Percentiles rank a stretch among this genome's conserved stretches.
These are phyloP conservation scores for Rutidosis leptorrhynchoides DNA, from an alignment of 129 eudicot species.

Conservation along the genomic window DNA sequence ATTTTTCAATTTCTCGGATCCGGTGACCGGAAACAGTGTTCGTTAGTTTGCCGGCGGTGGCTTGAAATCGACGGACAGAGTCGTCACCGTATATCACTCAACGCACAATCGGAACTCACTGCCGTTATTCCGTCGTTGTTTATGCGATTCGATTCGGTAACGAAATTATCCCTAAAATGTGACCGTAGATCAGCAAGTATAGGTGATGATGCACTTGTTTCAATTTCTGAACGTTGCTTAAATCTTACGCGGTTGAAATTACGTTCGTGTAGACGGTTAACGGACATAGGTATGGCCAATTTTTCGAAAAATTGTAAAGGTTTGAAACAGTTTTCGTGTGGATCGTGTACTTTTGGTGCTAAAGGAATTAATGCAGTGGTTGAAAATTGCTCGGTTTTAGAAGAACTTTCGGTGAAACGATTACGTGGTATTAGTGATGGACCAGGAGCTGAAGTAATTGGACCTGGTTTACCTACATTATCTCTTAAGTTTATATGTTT, in stretches of 20 bases:
- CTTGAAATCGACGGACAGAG: constrained; percentile 30
- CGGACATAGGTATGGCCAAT: constrained; percentile 35
- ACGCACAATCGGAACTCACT: constrained; percentile 42
- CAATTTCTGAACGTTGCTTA: constrained; percentile 36
- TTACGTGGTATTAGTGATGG: constrained; percentile 52
- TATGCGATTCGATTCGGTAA: constrained; percentile 51
- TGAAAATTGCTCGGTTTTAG: constrained; percentile 48
- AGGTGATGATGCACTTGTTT: constrained; percentile 32
- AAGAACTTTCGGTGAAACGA: constrained; percentile 64
- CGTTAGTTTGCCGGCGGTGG: constrained; percentile 51
- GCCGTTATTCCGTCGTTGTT: constrained; percentile 31
- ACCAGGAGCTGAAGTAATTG: constrained; percentile 48
- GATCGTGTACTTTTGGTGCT: constrained; percentile 39
- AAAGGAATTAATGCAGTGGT: constrained; percentile 39
- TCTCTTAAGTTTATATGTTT: constrained; percentile 48
- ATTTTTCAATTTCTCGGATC: constrained; percentile 41
- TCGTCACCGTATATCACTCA: constrained; percentile 38
- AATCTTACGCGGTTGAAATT: constrained; percentile 50
- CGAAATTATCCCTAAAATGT: constrained; percentile 53
- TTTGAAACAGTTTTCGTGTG: constrained; percentile 49
- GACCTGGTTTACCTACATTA: constrained; percentile 43
- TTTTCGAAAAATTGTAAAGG: constrained; percentile 43
- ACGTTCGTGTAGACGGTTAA: constrained; percentile 51
- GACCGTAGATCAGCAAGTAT: constrained; percentile 48
- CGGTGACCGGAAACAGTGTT: constrained; percentile 44